Conservation (phyloP, 371 early-diverging fungal species). For the Coemansia sp. region DNA sequence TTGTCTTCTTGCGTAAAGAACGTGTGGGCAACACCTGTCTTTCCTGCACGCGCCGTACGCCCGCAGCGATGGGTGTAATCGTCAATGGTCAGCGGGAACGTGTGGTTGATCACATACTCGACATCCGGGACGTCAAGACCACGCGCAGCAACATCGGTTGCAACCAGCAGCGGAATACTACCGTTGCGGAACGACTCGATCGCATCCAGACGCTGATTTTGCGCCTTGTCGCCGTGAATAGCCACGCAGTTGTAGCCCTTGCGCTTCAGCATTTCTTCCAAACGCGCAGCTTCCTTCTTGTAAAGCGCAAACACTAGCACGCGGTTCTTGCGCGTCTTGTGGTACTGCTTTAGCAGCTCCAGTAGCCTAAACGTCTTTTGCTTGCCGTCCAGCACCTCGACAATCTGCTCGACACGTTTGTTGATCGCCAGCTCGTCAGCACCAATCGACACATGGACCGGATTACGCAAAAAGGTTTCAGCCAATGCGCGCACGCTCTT, state of each 20-base stretch:
- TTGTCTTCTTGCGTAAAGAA: constrained; percentile 95
- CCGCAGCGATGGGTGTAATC: constrained; percentile 96
- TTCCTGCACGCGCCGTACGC: constrained; percentile 95
- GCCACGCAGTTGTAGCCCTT: constrained; percentile 91
- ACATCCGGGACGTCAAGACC: constrained; percentile 98
- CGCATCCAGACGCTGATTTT: constrained; percentile 92
- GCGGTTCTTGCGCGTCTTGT: constrained; percentile 74
- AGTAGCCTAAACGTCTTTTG: constrained; percentile 80
- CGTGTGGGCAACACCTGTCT: constrained; percentile 88
- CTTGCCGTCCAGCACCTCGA: constrained; percentile 81
- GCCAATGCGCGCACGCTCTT: constrained; percentile 92
- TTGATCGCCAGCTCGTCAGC: constrained; percentile 91
- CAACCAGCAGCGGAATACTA: constrained; percentile 82
- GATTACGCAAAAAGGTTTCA: constrained; percentile 79
- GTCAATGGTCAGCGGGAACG: constrained; percentile 96
- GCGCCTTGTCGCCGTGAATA: constrained; percentile 98
- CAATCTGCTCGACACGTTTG: constrained; percentile 88
- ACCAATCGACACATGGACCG: constrained; percentile 92
- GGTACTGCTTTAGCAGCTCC: constrained; percentile 79
- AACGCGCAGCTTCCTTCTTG: constrained; percentile 89
- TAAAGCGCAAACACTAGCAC: constrained; percentile 90
- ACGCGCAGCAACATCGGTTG: constrained; percentile 98
- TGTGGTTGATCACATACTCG: constrained; percentile 97
- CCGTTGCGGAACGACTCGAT: constrained; percentile 76
- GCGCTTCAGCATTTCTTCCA: constrained; percentile 68